phyloP scores from a whole-genome alignment of 306 rosid genomes.

The Echinosophora koreensis region DNA sequence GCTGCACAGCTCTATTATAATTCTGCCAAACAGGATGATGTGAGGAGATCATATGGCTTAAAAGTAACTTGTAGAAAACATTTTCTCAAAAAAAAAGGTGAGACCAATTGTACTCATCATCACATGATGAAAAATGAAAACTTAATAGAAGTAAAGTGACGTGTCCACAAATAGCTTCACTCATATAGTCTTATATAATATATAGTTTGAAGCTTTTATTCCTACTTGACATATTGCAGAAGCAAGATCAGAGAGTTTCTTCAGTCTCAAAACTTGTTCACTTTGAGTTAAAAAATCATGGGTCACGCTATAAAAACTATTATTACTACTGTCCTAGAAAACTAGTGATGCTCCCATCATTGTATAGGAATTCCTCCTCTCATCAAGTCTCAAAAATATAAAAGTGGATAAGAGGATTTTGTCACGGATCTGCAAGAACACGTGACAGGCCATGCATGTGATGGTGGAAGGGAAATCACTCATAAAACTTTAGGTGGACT shows the following conservation, averaged over 20 bases:
- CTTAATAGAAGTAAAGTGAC: too few species aligned
- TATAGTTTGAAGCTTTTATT: conserved; percentile 36
- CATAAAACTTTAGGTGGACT: conserved; percentile 40
- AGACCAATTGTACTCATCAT: too few species aligned
- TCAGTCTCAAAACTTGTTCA: neutral
- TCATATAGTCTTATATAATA: too few species aligned
- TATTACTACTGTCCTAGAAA: neutral
- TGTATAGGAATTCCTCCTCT: neutral
- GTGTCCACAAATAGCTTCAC: too few species aligned
- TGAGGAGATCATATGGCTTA: too few species aligned
- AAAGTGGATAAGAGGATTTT: conserved; percentile 46
- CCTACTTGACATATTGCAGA: conserved; percentile 35
- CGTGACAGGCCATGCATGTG: conserved; percentile 69
- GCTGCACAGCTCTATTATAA: too few species aligned
- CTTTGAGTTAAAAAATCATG: conserved; percentile 17
- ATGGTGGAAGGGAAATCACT: conserved; percentile 37
- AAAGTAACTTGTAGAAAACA: too few species aligned
- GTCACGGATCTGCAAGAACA: conserved; percentile 55
- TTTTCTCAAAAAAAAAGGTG: too few species aligned
- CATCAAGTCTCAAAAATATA: conserved; percentile 19
- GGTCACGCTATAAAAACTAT: neutral
- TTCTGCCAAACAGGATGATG: too few species aligned
- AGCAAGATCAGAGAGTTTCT: neutral
- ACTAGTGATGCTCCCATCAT: conserved; percentile 15
- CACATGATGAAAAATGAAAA: too few species aligned